Evolutionary conservation across 768 basidiomycete genomes (phyloP), one percentile per base, ranked within the genome.

Genomic region (Suillus subaureus): DNA sequence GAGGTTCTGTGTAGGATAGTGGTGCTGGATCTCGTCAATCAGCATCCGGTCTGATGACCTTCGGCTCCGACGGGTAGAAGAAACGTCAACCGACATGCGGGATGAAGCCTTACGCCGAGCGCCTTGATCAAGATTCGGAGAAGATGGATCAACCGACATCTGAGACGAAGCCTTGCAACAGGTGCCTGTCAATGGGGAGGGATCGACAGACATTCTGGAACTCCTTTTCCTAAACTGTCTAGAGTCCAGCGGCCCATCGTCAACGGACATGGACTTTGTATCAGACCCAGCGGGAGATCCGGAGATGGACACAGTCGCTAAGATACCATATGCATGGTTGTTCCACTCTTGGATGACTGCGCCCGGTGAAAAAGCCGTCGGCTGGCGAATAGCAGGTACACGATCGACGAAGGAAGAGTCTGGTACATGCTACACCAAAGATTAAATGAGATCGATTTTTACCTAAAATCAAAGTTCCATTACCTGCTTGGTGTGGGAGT

Each of bases 261-360:
- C 58, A 31, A 60, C 5, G 6, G 58, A 60, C 58, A 60, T 60
- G 26, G 58, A 6, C 58, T 42, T 42, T 60, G 7, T 28, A 42
- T 60, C 40, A 7, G 58, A 60, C 6, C 12, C 54, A n/a, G 54
- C 3, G 42, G 40, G 28, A 6, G 40, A 42, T 42, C 26, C 26
- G 3, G 26, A 60, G 26, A 42, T 43, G 9, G 58, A 60, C 28
- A 60, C 40, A 18, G 58, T 60, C 5, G 58, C 40, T 42, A 7
- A 60, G 18, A 60, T 42, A 0, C 26, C 18, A 42, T 60, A 31
- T 6, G 40, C 26, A 31, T 60, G 18, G 26, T 60, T 40, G 18
- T 60, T 60, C 40, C 58, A 42, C 28, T 43, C 58, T 28, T 42
- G 58, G 1, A 18, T 42, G 42, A 31, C 18, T n/a, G 40, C 42